Percentiles rank a stretch among this genome's conserved stretches.
Conservation (phyloP, 2,329 filamentous ascomycete genomes). For the Aspergillus sp. region DNA sequence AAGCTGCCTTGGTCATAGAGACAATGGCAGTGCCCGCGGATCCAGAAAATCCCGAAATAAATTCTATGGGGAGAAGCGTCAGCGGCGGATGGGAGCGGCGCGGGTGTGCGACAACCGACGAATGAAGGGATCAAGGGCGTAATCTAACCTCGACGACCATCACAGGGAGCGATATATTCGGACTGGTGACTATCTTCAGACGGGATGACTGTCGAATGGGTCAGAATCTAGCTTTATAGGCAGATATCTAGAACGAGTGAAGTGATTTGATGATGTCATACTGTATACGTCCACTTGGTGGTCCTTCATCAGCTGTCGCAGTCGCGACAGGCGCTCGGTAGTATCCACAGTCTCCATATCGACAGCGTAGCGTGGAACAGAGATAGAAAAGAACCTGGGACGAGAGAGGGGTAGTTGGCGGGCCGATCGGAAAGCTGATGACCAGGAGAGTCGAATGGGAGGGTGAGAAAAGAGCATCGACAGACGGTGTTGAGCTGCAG, state of each 20-base stretch:
- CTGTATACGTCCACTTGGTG: slow-evolving; percentile 88
- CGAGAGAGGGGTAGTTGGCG: slow-evolving; percentile 22
- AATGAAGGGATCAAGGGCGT: slow-evolving; percentile 4
- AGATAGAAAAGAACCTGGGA: slow-evolving; percentile 38
- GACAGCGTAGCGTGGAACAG: slow-evolving; percentile 34
- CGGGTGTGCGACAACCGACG: slow-evolving; percentile 8
- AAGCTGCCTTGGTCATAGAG: slow-evolving; percentile 77
- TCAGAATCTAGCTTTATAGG: slow-evolving; percentile 30
- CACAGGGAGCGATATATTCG: slow-evolving; percentile 96
- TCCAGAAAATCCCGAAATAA: slow-evolving; percentile 89
- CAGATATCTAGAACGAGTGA: neutral
- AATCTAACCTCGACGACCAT: slow-evolving; percentile 70
- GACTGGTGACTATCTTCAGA: slow-evolving; percentile 97
- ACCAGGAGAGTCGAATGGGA: slow-evolving; percentile 28
- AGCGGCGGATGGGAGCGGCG: slow-evolving; percentile 5
- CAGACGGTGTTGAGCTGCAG: slow-evolving; percentile 6
- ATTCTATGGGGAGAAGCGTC: slow-evolving; percentile 51
- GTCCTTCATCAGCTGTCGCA: slow-evolving; percentile 84
- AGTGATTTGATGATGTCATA: slow-evolving; percentile 44
- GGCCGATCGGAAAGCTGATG: slow-evolving; percentile 27
- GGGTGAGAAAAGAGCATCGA: slow-evolving; percentile 35
- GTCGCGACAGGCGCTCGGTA: slow-evolving; percentile 67
- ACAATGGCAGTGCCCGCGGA: slow-evolving; percentile 92
- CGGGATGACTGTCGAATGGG: slow-evolving; percentile 68
- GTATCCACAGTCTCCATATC: slow-evolving; percentile 81